These are phyloP conservation scores for Xylaria multiplex DNA, from an alignment of 2,329 filamentous ascomycete genomes.

Conservation along the genomic window DNA sequence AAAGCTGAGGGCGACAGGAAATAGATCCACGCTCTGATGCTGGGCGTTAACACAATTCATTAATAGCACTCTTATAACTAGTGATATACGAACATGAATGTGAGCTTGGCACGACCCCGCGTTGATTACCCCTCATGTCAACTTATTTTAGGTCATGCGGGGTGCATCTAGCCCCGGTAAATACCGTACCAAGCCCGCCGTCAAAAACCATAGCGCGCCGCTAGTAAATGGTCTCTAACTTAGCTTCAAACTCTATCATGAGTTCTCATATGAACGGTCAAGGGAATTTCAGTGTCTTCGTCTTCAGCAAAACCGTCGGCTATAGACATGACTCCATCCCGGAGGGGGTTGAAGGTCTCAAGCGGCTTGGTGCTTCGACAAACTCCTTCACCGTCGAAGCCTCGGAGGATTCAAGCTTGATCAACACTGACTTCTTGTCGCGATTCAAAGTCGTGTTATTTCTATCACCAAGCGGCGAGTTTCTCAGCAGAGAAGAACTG, in stretches of 20 bases:
- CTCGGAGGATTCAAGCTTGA: constrained; percentile 51
- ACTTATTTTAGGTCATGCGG: constrained; percentile 3
- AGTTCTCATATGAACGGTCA: constrained; percentile 13
- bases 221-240: neutral
- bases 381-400: constrained; percentile 48
- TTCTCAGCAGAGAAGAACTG: constrained; percentile 50
- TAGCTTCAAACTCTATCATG: constrained; percentile 2
- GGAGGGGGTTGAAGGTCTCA: constrained; percentile 49
- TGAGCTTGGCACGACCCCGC: neutral
- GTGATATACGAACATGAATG: too few relatives aligned
- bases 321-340: constrained; percentile 55
- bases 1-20: too few relatives aligned
- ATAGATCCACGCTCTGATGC: too few relatives aligned
- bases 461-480: constrained; percentile 53
- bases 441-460: constrained; percentile 52
- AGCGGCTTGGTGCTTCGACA: constrained; percentile 45
- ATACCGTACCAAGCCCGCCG: neutral
- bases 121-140: neutral
- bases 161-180: constrained; percentile 1
- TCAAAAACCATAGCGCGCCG: neutral
- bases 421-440: constrained; percentile 47
- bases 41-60: too few relatives aligned
- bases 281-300: constrained; percentile 48
- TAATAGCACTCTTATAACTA: constrained; percentile 9
- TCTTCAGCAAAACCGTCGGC: constrained; percentile 53